Evolutionary conservation across 2,329 filamentous ascomycete species (phyloP).

Genomic region (Thermoascus crustaceus): DNA sequence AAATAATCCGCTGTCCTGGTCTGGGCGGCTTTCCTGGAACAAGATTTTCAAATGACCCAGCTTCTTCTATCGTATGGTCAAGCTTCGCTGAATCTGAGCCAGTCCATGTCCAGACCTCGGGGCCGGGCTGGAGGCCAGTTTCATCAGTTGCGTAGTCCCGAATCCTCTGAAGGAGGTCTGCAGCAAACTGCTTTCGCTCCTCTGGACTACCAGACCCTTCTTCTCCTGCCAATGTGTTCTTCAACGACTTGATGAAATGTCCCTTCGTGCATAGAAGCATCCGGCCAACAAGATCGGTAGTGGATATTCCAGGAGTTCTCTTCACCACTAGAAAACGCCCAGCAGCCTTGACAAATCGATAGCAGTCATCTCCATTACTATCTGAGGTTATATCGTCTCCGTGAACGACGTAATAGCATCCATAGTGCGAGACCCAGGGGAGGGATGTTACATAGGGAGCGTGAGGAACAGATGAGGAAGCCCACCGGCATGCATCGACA

Average conservation of each 20-base stretch:
- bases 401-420: constrained; percentile 91
- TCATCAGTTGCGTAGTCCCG: constrained; percentile 81
- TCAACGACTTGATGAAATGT: constrained; percentile 81
- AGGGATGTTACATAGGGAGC: constrained; percentile 93
- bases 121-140: constrained; percentile 67
- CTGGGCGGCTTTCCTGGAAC: constrained; percentile 63
- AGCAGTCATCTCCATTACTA: constrained; percentile 88
- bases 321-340: constrained; percentile 94
- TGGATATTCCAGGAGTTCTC: constrained; percentile 91
- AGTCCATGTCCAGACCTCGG: constrained; percentile 79
- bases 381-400: constrained; percentile 97
- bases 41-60: constrained; percentile 58
- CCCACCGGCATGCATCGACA: constrained; percentile 92
- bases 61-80: constrained; percentile 44
- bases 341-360: constrained; percentile 92
- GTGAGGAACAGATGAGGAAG: constrained; percentile 70
- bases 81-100: constrained; percentile 29
- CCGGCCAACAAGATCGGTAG: constrained; percentile 92
- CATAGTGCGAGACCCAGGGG: constrained; percentile 90
- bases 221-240: constrained; percentile 57
- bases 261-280: constrained; percentile 95
- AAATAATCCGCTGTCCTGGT: constrained; percentile 76
- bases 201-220: constrained; percentile 63
- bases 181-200: constrained; percentile 56
- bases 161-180: constrained; percentile 68